phyloP scores from a whole-genome alignment of 805 yeast genomes.

The Candida nemodendra region DNA sequence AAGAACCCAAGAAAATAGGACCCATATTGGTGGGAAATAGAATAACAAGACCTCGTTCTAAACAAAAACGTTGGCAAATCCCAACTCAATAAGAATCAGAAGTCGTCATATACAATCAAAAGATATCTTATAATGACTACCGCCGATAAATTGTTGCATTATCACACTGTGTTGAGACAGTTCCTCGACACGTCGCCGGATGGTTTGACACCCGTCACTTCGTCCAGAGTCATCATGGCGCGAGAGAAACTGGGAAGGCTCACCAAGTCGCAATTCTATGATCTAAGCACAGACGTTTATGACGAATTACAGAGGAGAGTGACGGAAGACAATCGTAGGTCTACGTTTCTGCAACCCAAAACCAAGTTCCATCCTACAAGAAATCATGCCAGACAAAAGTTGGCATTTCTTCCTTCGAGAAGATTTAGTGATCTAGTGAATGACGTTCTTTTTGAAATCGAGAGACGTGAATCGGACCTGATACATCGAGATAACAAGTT shows the following conservation, averaged over 20 bases:
- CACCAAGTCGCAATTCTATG: constrained; percentile 79
- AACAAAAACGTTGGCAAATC: not conserved
- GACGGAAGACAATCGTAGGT: constrained; percentile 47
- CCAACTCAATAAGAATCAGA: not conserved
- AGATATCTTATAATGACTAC: constrained; percentile 14
- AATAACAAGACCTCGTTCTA: too few species aligned
- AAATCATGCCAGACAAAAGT: constrained; percentile 91
- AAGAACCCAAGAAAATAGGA: too few species aligned
- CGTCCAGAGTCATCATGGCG: constrained; percentile 74
- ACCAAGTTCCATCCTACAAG: constrained; percentile 85
- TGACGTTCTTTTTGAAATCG: constrained; percentile 85
- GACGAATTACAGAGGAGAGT: constrained; percentile 87
- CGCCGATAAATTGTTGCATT: constrained; percentile 26
- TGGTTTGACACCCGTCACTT: constrained; percentile 39
- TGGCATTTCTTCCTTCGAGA: constrained; percentile 76
- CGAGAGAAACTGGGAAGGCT: constrained; percentile 81
- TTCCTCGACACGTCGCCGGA: constrained; percentile 52
- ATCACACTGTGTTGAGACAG: constrained; percentile 49
- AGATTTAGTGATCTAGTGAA: constrained; percentile 88
- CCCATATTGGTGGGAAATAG: too few species aligned
- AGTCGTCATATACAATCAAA: constrained; percentile 4
- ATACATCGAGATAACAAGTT: constrained; percentile 16
- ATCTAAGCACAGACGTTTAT: constrained; percentile 89
- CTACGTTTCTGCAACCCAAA: constrained; percentile 66
- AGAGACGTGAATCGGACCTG: constrained; percentile 41